Conservation (phyloP, 768 basidiomycete species). For the Cystobasidium ongulense region DNA sequence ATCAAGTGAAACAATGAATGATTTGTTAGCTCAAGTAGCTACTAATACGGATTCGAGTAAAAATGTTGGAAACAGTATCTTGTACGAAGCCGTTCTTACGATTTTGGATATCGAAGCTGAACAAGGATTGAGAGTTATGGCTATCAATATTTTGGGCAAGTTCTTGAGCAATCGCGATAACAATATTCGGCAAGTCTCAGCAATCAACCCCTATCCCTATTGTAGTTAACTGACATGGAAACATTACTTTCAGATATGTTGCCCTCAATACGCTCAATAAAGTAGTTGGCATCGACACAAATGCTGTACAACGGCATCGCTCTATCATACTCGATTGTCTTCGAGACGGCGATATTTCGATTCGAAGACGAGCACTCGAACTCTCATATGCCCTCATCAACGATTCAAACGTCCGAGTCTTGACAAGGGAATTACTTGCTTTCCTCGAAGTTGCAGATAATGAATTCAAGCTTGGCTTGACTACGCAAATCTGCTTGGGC, state of each 20-base stretch:
- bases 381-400: slow-evolving; percentile 95
- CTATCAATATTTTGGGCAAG: slow-evolving; percentile 97
- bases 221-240: neutral
- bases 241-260: slow-evolving; percentile 61
- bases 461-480: slow-evolving; percentile 96
- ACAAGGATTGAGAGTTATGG: slow-evolving; percentile 91
- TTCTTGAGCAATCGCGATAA: slow-evolving; percentile 96
- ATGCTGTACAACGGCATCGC: slow-evolving; percentile 93
- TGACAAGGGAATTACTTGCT: slow-evolving; percentile 82
- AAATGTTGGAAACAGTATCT: slow-evolving; percentile 94
- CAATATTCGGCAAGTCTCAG: slow-evolving; percentile 72
- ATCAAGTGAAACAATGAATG: slow-evolving; percentile 95
- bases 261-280: slow-evolving; percentile 97
- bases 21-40: slow-evolving; percentile 97
- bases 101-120: slow-evolving; percentile 97
- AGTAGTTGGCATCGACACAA: slow-evolving; percentile 94
- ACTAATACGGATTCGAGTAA: slow-evolving; percentile 96
- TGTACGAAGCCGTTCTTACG: slow-evolving; percentile 94
- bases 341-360: slow-evolving; percentile 98
- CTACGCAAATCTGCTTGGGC: slow-evolving; percentile 89
- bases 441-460: slow-evolving; percentile 98
- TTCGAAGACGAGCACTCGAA: slow-evolving; percentile 89
- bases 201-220: neutral
- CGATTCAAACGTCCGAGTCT: slow-evolving; percentile 81
- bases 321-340: slow-evolving; percentile 98